phyloP scores from a whole-genome alignment of 176 grass and related monocot genomes.

The Bolboschoenus planiculmis region DNA sequence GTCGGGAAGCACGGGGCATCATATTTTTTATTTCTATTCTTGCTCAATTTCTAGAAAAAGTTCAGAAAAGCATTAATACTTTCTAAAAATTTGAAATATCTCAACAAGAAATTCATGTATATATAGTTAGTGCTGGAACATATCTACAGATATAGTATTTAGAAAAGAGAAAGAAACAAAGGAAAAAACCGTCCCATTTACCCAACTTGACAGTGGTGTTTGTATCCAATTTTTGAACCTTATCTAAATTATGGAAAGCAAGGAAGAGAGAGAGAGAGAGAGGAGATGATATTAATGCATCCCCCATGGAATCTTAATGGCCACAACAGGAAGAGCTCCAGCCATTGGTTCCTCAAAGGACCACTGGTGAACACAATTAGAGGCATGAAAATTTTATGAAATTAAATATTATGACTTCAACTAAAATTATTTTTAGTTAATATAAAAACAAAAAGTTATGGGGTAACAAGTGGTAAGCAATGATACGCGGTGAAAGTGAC shows the following conservation, averaged over 20 bases:
- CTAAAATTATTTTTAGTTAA: not conserved
- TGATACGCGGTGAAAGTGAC: constrained; percentile 13
- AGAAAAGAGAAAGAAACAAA: not conserved
- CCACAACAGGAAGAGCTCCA: constrained; percentile 2
- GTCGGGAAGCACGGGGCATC: too few relatives aligned
- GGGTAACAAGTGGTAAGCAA: not conserved
- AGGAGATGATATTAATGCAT: not conserved
- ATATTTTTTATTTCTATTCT: too few relatives aligned
- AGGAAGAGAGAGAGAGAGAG: too few relatives aligned
- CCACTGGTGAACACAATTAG: constrained; percentile 13
- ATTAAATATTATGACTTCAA: not conserved
- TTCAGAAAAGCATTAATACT: too few relatives aligned
- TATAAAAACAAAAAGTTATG: constrained; percentile 10
- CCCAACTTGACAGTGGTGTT: not conserved
- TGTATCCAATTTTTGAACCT: not conserved
- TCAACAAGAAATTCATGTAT: not conserved
- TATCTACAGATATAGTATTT: not conserved
- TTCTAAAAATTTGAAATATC: too few relatives aligned
- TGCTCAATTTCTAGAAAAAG: too few relatives aligned
- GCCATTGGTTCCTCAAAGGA: constrained; percentile 8
- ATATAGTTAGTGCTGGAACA: not conserved
- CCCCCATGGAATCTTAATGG: constrained; percentile 13
- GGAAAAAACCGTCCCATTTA: not conserved
- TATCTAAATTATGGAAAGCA: constrained; percentile 14
- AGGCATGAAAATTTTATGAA: not conserved